Conservation (phyloP, 495 filamentous ascomycete species). For the Evernia prunastri region DNA sequence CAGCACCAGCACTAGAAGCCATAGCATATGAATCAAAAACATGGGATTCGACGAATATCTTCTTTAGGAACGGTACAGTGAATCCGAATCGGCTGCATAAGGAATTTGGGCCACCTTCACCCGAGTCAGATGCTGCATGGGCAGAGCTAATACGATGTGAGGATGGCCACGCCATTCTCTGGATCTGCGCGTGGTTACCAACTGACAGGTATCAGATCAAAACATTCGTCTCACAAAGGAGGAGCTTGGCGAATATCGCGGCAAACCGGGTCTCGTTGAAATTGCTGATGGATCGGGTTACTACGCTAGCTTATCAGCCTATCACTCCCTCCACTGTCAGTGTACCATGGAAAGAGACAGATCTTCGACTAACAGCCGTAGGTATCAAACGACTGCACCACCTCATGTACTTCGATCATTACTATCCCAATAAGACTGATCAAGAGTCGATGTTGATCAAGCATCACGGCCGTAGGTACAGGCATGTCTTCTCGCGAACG, state of each 20-base stretch:
- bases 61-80: conserved; percentile 2
- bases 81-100: conserved; percentile 1
- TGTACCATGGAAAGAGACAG: background rate
- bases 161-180: background rate
- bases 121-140: conserved; percentile 9
- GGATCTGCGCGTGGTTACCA: background rate
- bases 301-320: no score
- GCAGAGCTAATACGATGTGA: conserved; percentile 6
- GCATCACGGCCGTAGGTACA: background rate
- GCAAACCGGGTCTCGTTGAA: no score
- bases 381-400: conserved; percentile 9
- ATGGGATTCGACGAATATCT: conserved; percentile 7
- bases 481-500: background rate
- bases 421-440: no score
- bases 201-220: background rate
- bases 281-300: no score
- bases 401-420: background rate
- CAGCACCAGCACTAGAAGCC: conserved; percentile 8
- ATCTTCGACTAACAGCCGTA: background rate
- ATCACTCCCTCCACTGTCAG: conserved; percentile 22
- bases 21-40: conserved; percentile 1
- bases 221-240: conserved; percentile 85
- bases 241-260: conserved; percentile 82
- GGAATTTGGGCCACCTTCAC: no score
- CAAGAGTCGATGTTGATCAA: conserved; percentile 9